Evolutionary conservation across 2,329 filamentous ascomycete species (phyloP), one percentile per base, ranked within the genome.

Genomic region (Colletotrichum siamense): DNA sequence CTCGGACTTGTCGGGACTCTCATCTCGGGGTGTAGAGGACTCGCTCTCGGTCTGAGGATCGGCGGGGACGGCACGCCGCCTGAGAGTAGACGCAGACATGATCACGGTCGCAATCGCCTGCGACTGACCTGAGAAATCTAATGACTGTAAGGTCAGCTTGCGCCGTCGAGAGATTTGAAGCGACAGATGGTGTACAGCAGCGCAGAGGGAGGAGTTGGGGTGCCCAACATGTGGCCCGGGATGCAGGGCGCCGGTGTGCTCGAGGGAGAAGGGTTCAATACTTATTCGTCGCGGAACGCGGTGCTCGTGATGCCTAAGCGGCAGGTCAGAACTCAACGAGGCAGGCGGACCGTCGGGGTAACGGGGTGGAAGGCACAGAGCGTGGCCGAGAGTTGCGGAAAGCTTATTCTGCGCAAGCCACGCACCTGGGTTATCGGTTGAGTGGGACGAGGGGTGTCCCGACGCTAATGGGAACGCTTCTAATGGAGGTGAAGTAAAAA

Each of bases 1-100:
- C 55, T 79, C 81, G 34, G 80, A 70, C 55, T 82, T 83, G 36
- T 79, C 80, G 16, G 86, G 82, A 79, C 82, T 85, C 67, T 84
- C 82, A 28, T 85, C 84, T 76, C 81, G 82, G 10, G 59, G 69
- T 10, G 78, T 77, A 9, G 77, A 59, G 22, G 67, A 34, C 30
- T 79, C 78, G 72, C 76, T 80, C 3, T 78, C 79, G 26, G 73
- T 73, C 13, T 81, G 79, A 5, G 83, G 81, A 34, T 65, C 63
- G n/a, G 66, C n/a, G 12, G 82, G 77, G 18, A 82, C 78, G 39
- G 84, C 63, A 28, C 77, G 78, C 76, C 77, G 73, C 62, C 75
- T 55, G 13, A 78, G 22, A 18, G 64, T 61, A 13, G 69, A 72
- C 26, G 76, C 66, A 59, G 73, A 73, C 73, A 77, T 77, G 55